phyloP scores from a whole-genome alignment of 2,329 filamentous ascomycete species.

The Fusarium nanum region DNA sequence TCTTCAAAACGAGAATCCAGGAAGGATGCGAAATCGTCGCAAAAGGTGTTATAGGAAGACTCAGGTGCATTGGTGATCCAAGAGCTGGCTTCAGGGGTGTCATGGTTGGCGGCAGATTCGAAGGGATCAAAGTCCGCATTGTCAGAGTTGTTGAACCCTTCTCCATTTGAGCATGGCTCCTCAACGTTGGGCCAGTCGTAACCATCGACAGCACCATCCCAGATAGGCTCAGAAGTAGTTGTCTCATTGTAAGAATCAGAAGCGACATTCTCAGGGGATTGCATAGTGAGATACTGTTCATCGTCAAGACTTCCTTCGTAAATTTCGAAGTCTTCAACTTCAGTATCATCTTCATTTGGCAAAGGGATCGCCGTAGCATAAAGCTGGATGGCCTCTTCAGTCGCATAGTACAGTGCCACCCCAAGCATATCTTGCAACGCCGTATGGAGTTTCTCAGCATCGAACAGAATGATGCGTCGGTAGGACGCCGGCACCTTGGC shows the following conservation, averaged over 20 bases:
- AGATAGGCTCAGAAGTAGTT: neutral
- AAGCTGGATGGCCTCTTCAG: neutral
- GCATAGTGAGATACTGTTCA: neutral
- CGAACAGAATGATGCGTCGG: rapidly evolving
- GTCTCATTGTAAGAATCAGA: neutral
- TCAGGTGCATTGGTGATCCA: neutral
- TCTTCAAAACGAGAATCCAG: neutral
- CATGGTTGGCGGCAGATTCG: neutral
- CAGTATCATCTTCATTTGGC: neutral
- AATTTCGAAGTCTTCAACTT: neutral
- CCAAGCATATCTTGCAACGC: neutral
- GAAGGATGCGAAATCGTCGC: neutral
- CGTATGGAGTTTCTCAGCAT: neutral
- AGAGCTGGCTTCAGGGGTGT: neutral
- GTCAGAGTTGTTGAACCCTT: neutral
- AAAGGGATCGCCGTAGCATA: neutral
- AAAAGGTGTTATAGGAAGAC: neutral
- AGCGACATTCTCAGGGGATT: neutral
- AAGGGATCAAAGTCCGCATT: neutral
- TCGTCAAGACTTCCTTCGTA: neutral
- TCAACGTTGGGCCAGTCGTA: neutral
- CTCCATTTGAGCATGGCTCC: neutral
- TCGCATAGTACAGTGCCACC: neutral
- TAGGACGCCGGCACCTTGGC: conserved; percentile 1
- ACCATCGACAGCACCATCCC: neutral